Base-by-base conservation (phyloP, 495 filamentous ascomycete genomes). In the Penicillium canariense region DNA sequence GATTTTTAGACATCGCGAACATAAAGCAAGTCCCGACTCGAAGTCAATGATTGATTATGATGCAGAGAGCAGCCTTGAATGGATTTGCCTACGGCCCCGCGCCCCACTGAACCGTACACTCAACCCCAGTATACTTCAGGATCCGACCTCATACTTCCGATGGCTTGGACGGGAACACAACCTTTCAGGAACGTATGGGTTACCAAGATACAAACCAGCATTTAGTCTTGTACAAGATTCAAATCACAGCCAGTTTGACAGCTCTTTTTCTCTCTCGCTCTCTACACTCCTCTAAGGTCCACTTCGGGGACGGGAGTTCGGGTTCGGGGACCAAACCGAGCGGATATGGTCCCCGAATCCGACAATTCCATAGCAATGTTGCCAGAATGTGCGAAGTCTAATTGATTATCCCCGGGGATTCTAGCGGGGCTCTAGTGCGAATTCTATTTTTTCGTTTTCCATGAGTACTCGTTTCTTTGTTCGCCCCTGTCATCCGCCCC, bases 321-420 rank as follows among this genome's bases (percentile, higher is more conserved):
- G n/a, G 22, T 12, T 46, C 43, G 43, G 43, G 43, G 43, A 46
- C 43, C 43, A 46, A 3, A 27, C 14, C 38, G 20, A 5, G 11
- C 38, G 38, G 38, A 20, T 31, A 0, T 56, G 60, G 60, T 63
- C 60, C 60, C 60, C 60, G 57, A 56, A 42, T 52, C 20, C 43
- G 55, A 54, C 28, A 44, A 52, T 48, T 26, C 47, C n/a, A 40
- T 30, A 9, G 32, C 17, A 18, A 15, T 48, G 25, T 20, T 18
- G 22, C 5, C 23, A 31, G 46, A 50, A 52, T 56, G 43, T 18
- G 45, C 35, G 36, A 49, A 45, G 26, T 48, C 39, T 46, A 49
- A 15, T n/a, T 26, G n/a, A 23, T 49, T 10, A 4, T 26, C 57
- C 44, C 42, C 39, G 42, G 12, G 15, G 17, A 28, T 6, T n/a